Evolutionary conservation across 2,329 filamentous ascomycete species (phyloP), one percentile per base, ranked within the genome.

Genomic region (Onygenales sp.): DNA sequence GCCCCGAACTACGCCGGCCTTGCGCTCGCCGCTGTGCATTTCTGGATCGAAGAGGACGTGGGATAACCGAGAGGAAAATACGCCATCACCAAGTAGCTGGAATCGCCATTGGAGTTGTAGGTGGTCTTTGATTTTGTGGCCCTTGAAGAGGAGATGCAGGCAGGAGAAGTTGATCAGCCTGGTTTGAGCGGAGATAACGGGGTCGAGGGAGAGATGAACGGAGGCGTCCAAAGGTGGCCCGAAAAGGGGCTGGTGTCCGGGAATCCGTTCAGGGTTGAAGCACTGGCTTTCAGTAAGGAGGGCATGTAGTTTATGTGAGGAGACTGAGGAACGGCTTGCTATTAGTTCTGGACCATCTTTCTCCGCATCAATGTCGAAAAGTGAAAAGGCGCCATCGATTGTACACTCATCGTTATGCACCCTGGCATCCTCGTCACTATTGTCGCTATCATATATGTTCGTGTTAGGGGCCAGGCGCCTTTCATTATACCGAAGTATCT

Each of bases 21-120:
- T 81, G 43, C 86, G 79, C 65, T 95, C 89, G 2, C 89, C 86
- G 31, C 85, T 87, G 60, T 87, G 84, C 48, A 93, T 78, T 27
- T 94, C 84, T 0, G 89, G 83, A 56, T 91, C 86, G 62, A 97
- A 97, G 0, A 98, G 76, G 0, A 90, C 86, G 52, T 89, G 84
- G 0, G 88, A 86, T 1, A 98, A 77, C 1, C 85, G 83, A 50
- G 85, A 86, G 51, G 86, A 84, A 66, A 96, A 96, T 13, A 88
- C 77, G 5, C 90, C 90, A 61, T 93, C 90, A 2, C 89, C 87
- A 6, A 97, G 76, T 1, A 97, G 78, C 51, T 94, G 87, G 59
- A 93, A 96, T 43, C 85, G 80, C 55, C 82, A 82, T 62, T 95
- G 89, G 1, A 95, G 65, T 4, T 77, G 75, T 0, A 97, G 72